Evolutionary conservation across 2,329 filamentous ascomycete genomes (phyloP).

Genomic region (Raffaelea arxii): DNA sequence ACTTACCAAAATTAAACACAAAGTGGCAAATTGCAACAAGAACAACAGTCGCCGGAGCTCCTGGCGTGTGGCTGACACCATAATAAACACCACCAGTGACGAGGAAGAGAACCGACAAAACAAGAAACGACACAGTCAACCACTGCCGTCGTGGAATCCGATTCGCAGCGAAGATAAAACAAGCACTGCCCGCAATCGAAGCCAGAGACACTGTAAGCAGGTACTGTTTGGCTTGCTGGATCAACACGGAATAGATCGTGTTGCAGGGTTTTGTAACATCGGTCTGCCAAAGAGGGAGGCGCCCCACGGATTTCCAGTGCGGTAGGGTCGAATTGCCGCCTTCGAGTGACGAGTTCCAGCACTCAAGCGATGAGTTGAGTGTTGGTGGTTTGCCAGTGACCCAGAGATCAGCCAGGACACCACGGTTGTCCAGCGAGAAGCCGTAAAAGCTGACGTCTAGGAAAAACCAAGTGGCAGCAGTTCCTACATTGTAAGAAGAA

Average conservation of each 20-base stretch:
- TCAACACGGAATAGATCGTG: slow-evolving; percentile 40
- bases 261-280: slow-evolving; percentile 37
- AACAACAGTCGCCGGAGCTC: slow-evolving; percentile 36
- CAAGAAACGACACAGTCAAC: slow-evolving; percentile 39
- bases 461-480: slow-evolving; percentile 41
- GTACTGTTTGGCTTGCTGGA: slow-evolving; percentile 44
- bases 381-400: slow-evolving; percentile 22
- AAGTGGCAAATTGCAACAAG: slow-evolving; percentile 44
- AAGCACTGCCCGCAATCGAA: slow-evolving; percentile 39
- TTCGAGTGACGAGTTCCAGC: slow-evolving; percentile 35
- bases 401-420: slow-evolving; percentile 33
- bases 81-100: slow-evolving; percentile 41
- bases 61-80: slow-evolving; percentile 29
- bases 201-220: slow-evolving; percentile 40
- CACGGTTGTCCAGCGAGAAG: slow-evolving; percentile 37
- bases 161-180: slow-evolving; percentile 38
- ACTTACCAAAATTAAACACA: slow-evolving; percentile 43
- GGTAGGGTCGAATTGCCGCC: slow-evolving; percentile 35
- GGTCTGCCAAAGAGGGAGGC: slow-evolving; percentile 38
- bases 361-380: slow-evolving; percentile 29
- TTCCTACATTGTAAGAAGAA: slow-evolving; percentile 15
- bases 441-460: slow-evolving; percentile 50
- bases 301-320: slow-evolving; percentile 25
- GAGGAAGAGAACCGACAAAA: slow-evolving; percentile 35
- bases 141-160: slow-evolving; percentile 36